Percentiles rank a stretch among this genome's conserved stretches.
Conservation (phyloP, 352 stramenopile genomes). For the Globisporangium splendens region DNA sequence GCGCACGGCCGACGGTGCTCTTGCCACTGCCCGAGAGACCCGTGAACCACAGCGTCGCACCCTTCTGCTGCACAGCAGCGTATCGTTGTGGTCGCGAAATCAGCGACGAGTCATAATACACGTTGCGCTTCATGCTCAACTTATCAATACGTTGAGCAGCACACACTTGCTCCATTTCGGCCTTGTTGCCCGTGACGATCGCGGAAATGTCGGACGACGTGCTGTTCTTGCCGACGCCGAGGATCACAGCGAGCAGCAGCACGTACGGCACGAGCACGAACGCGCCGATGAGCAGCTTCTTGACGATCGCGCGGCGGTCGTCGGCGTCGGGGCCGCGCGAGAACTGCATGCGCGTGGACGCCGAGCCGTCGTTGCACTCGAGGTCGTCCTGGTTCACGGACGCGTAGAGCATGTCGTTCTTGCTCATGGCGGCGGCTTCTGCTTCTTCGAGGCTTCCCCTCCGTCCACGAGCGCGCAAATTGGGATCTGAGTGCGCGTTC, state of each 20-base stretch:
- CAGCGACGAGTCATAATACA: conserved; percentile 83
- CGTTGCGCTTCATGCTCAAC: conserved; percentile 69
- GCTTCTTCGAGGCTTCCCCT: neutral
- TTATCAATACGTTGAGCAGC: conserved; percentile 59
- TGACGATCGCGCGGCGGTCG: conserved; percentile 39
- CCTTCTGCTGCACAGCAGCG: conserved; percentile 91
- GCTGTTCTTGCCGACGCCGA: conserved; percentile 22
- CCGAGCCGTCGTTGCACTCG: conserved; percentile 39
- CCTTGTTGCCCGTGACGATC: conserved; percentile 17
- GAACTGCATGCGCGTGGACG: conserved; percentile 31
- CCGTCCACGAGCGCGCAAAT: conserved; percentile 3
- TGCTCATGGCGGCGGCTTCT: conserved; percentile 8
- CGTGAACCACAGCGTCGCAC: conserved; percentile 98
- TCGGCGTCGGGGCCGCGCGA: conserved; percentile 46
- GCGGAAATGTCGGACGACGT: conserved; percentile 4
- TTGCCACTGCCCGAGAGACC: conserved; percentile 97
- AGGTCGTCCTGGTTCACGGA: conserved; percentile 68
- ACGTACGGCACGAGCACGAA: conserved; percentile 63
- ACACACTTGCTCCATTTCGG: conserved; percentile 41
- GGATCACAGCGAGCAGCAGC: conserved; percentile 51
- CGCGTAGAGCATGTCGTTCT: conserved; percentile 54
- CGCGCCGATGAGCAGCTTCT: conserved; percentile 47
- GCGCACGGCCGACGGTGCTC: conserved; percentile 95
- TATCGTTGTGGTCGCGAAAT: conserved; percentile 60
- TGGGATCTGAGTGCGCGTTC: neutral